phyloP scores from a whole-genome alignment of 1,284 basidiomycete genomes.

The Cutaneotrichosporon arboriforme region DNA sequence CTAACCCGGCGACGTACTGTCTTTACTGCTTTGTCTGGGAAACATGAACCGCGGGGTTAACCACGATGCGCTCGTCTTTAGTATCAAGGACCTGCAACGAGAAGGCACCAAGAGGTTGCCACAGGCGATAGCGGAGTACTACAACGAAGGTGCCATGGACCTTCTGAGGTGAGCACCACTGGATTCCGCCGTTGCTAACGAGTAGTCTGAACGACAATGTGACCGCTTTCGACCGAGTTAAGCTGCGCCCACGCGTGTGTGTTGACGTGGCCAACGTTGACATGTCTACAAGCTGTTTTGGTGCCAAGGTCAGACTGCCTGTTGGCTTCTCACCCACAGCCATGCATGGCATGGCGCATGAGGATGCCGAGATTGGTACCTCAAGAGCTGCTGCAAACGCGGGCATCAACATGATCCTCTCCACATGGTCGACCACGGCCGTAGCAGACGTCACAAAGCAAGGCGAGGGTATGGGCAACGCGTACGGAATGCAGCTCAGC shows the following conservation, averaged over 20 bases:
- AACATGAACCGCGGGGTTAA: slow-evolving; percentile 9
- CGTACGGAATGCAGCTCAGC: slow-evolving; percentile 28
- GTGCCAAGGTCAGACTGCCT: slow-evolving; percentile 20
- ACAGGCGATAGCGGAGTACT: slow-evolving; percentile 18
- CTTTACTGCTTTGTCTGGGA: too few relatives aligned
- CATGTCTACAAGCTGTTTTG: slow-evolving; percentile 20
- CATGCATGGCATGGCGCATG: slow-evolving; percentile 32
- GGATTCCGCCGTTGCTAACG: neutral
- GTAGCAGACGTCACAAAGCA: slow-evolving; percentile 26
- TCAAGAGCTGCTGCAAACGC: slow-evolving; percentile 26
- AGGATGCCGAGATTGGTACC: slow-evolving; percentile 28
- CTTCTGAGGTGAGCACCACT: slow-evolving; percentile 14
- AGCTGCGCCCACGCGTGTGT: slow-evolving; percentile 32
- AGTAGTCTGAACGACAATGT: slow-evolving; percentile 22
- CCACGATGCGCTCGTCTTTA: slow-evolving; percentile 7
- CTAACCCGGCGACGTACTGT: too few relatives aligned
- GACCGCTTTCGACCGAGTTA: slow-evolving; percentile 25
- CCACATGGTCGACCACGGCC: slow-evolving; percentile 24
- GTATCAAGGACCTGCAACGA: slow-evolving; percentile 21
- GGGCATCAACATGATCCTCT: slow-evolving; percentile 28
- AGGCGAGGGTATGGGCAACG: slow-evolving; percentile 17
- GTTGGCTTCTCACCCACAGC: slow-evolving; percentile 35
- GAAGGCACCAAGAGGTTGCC: slow-evolving; percentile 14
- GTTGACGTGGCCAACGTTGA: slow-evolving; percentile 26
- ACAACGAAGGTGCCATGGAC: slow-evolving; percentile 29